Evolutionary conservation across 23 red algal genomes (phyloP).

Genomic region (Agarophyton chilense): DNA sequence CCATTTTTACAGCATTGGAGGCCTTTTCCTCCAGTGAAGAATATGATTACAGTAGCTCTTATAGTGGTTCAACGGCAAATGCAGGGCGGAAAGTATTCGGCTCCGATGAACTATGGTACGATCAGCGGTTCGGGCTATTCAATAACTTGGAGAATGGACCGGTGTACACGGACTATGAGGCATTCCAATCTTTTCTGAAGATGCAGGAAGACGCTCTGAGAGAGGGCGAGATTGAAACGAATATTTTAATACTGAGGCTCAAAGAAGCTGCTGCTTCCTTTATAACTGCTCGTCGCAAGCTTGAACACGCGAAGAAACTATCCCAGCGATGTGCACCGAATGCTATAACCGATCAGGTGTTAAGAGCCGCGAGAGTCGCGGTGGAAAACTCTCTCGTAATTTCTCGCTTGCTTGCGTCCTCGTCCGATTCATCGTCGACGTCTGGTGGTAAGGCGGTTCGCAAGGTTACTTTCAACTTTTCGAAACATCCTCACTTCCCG

Average conservation of each 20-base stretch:
- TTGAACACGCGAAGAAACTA: constrained; percentile 49
- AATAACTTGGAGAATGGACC: constrained; percentile 35
- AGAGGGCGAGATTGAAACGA: constrained; percentile 24
- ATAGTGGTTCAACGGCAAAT: background rate
- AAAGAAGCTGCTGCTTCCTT: constrained; percentile 54
- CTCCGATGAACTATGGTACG: constrained; percentile 59
- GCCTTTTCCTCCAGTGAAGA: constrained; percentile 24
- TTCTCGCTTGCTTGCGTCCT: background rate
- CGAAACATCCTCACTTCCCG: constrained; percentile 51
- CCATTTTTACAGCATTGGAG: constrained; percentile 32
- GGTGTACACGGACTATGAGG: constrained; percentile 41
- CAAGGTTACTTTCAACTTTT: constrained; percentile 49
- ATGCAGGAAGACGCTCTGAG: constrained; percentile 38
- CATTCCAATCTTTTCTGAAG: constrained; percentile 50
- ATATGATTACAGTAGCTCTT: constrained; percentile 36
- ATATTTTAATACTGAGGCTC: constrained; percentile 23
- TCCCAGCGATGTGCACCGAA: constrained; percentile 34
- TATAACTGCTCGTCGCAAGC: constrained; percentile 27
- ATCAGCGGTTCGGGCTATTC: constrained; percentile 59
- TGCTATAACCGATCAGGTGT: constrained; percentile 20
- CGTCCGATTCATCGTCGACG: background rate
- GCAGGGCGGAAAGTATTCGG: constrained; percentile 27
- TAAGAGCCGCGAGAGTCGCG: constrained; percentile 32
- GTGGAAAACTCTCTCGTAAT: constrained; percentile 63
- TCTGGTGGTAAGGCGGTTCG: background rate